Percentiles rank a stretch among this genome's conserved stretches.
Evolutionary conservation across 2,329 filamentous ascomycete species (phyloP).

Genomic region (Ophiostoma australiae): DNA sequence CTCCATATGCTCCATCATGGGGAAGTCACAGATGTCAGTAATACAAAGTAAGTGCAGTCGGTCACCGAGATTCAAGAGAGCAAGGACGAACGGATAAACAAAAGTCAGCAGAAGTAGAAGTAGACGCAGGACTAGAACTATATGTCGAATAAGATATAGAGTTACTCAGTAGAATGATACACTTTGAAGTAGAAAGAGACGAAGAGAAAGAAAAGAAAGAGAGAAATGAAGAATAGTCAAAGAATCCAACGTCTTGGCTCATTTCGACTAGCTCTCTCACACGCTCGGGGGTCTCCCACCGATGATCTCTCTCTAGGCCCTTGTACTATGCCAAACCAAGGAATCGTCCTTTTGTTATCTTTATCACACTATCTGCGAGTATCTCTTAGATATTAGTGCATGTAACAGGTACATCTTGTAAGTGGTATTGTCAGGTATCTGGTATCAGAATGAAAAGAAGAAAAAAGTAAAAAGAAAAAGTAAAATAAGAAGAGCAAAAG

Average conservation of each 20-base stretch:
- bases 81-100: not conserved
- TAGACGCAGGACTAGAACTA: too few relatives aligned
- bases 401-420: conserved; percentile 7
- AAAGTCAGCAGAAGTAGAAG: not conserved
- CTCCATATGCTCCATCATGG: not conserved
- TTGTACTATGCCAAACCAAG: not conserved
- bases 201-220: not conserved
- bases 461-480: not conserved
- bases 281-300: not conserved
- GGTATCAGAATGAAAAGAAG: not conserved
- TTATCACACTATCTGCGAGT: not conserved
- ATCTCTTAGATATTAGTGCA: not conserved
- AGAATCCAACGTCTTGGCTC: not conserved
- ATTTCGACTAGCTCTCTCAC: not conserved
- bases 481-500: not conserved
- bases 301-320: not conserved
- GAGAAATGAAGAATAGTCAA: not conserved
- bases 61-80: not conserved
- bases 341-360: not conserved
- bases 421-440: conserved; percentile 3
- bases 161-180: not conserved
- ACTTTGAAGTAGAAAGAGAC: not conserved
- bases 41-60: not conserved
- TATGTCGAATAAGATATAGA: not conserved
- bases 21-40: not conserved